phyloP scores from a whole-genome alignment of 2,329 filamentous ascomycete genomes.

The Thelonectria blattea region DNA sequence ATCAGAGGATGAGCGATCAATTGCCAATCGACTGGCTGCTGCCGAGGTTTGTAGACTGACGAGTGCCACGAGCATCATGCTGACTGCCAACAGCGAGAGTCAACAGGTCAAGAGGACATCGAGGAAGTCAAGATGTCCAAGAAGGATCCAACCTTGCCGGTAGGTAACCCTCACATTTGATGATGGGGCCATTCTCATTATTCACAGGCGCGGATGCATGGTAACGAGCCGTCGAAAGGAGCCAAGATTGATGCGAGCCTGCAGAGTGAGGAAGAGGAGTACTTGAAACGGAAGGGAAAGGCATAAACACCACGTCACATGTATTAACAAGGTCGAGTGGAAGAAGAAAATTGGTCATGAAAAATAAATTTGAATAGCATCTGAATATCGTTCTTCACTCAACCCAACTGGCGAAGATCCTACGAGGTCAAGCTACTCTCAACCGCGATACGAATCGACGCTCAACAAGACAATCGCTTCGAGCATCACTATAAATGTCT shows the following conservation, averaged over 20 bases:
- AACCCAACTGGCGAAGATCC: neutral
- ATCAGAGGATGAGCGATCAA: conserved; percentile 72
- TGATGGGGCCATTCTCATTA: neutral
- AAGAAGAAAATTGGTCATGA: no score
- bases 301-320: conserved; percentile 27
- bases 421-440: no score
- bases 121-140: conserved; percentile 51
- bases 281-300: conserved; percentile 63
- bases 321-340: no score
- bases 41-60: conserved; percentile 55
- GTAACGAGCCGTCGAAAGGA: conserved; percentile 75
- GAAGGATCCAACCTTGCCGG: conserved; percentile 66
- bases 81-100: neutral
- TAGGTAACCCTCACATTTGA: conserved; percentile 40
- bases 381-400: no score
- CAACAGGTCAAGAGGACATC: conserved; percentile 45
- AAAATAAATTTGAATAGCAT: no score
- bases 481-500: conserved; percentile 26
- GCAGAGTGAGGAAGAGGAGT: conserved; percentile 70
- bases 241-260: conserved; percentile 75
- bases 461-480: neutral
- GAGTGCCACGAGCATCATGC: neutral
- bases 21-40: conserved; percentile 72
- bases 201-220: conserved; percentile 65
- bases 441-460: neutral